phyloP scores from a whole-genome alignment of 2,329 filamentous ascomycete genomes.

The Claviceps cyperi region DNA sequence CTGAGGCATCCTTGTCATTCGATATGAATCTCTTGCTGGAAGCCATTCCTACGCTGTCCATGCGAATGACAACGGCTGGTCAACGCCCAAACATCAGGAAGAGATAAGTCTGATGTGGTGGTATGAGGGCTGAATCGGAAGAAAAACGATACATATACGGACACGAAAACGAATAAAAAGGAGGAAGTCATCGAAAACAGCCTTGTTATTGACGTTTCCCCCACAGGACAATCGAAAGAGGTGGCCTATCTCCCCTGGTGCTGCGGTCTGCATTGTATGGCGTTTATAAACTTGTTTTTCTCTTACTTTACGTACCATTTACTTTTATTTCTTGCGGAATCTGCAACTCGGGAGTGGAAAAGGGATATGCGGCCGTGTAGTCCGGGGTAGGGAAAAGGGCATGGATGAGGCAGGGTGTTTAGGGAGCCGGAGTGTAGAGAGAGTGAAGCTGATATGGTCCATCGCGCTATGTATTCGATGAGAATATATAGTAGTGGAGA shows the following conservation, averaged over 20 bases:
- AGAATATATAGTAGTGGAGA: not conserved
- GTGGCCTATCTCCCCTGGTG: constrained; percentile 10
- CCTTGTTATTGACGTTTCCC: not conserved
- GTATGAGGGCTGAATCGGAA: not conserved
- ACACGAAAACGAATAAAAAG: constrained; percentile 1
- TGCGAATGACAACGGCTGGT: too few relatives aligned
- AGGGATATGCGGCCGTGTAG: too few relatives aligned
- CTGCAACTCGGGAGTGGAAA: too few relatives aligned
- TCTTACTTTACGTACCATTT: not conserved
- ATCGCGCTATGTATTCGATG: too few relatives aligned
- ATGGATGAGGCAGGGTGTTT: too few relatives aligned
- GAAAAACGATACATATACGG: not conserved
- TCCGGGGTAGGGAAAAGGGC: too few relatives aligned
- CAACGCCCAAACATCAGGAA: too few relatives aligned
- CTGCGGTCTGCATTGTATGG: constrained; percentile 27
- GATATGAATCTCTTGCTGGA: too few relatives aligned
- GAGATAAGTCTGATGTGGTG: not conserved
- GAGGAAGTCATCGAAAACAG: not conserved
- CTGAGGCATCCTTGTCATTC: too few relatives aligned
- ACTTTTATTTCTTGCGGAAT: not conserved
- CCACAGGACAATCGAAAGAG: constrained; percentile 7
- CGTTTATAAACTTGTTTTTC: constrained; percentile 13
- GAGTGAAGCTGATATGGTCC: too few relatives aligned
- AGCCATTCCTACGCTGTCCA: too few relatives aligned
- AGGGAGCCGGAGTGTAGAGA: too few relatives aligned